Evolutionary conservation across 768 basidiomycete genomes (phyloP).

Genomic region (Suillus ampliporus): DNA sequence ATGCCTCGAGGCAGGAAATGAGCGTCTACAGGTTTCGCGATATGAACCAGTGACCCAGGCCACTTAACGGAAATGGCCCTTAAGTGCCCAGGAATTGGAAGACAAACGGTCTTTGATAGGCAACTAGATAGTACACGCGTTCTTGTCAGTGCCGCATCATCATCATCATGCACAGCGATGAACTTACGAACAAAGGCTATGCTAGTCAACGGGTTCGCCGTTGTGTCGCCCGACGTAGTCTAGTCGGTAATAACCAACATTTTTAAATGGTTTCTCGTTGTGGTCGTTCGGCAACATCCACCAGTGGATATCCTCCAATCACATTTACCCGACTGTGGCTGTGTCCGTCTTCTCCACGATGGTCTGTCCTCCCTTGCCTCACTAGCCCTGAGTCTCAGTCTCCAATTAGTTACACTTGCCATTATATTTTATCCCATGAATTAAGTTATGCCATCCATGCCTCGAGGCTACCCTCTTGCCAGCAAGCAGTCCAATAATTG

Average conservation of each 20-base stretch:
- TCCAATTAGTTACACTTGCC: neutral
- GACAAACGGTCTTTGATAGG: constrained; percentile 12
- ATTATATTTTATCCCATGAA: neutral
- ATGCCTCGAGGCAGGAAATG: constrained; percentile 29
- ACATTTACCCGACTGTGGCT: constrained; percentile 4
- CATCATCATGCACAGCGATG: constrained; percentile 2
- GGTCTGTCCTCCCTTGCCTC: neutral
- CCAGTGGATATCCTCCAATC: no score
- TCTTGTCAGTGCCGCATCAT: constrained; percentile 11
- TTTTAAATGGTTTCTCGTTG: no score
- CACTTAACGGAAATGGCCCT: constrained; percentile 4
- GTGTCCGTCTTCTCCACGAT: constrained; percentile 7
- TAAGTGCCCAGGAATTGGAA: neutral
- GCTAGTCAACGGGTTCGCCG: neutral
- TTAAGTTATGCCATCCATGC: neutral
- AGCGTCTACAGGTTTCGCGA: constrained; percentile 15
- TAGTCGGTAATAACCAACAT: no score
- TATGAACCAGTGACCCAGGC: constrained; percentile 7
- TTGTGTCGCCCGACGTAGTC: neutral
- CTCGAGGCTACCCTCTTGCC: constrained; percentile 4
- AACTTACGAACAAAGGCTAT: constrained; percentile 2
- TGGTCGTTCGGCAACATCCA: no score
- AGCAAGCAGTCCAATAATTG: constrained; percentile 1
- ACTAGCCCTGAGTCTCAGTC: constrained; percentile 9
- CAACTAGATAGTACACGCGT: constrained; percentile 4